A percentile compares a stretch with the other conserved stretches of the same genome.
Conservation (phyloP, 495 filamentous ascomycete species). For the Annulohypoxylon bovei region DNA sequence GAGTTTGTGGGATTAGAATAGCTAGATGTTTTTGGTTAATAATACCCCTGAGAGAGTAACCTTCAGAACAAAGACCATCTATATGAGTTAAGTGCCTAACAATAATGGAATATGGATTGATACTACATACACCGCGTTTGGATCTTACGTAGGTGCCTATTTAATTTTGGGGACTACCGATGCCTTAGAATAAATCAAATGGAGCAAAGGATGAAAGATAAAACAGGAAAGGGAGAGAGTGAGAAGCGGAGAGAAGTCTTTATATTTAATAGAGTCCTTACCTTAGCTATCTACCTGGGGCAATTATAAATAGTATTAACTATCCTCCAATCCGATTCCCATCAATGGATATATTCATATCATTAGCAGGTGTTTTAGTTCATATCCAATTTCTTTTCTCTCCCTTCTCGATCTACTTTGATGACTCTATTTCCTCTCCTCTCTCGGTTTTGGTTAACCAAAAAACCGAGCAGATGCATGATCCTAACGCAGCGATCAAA, state of each 20-base stretch:
- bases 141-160: not conserved
- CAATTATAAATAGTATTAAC: not conserved
- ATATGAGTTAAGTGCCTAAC: too few species aligned
- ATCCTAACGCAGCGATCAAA: conserved; percentile 24
- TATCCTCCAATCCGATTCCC: not conserved
- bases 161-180: not conserved
- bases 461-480: conserved; percentile 19
- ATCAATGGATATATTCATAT: not conserved
- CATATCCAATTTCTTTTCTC: conserved; percentile 6
- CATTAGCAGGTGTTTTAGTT: not conserved
- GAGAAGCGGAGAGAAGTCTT: not conserved
- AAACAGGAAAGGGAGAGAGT: not conserved
- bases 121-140: not conserved
- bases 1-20: too few species aligned
- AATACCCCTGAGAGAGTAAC: too few species aligned
- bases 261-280: not conserved
- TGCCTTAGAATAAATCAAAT: too few species aligned
- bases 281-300: not conserved
- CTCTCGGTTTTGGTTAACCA: conserved; percentile 16
- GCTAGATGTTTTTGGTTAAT: too few species aligned
- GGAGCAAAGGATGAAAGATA: not conserved
- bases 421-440: not conserved
- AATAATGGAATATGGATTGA: not conserved
- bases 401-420: not conserved
- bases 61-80: too few species aligned